Conservation (phyloP, 306 rosid genomes). For the Pachyrhizus erosus region DNA sequence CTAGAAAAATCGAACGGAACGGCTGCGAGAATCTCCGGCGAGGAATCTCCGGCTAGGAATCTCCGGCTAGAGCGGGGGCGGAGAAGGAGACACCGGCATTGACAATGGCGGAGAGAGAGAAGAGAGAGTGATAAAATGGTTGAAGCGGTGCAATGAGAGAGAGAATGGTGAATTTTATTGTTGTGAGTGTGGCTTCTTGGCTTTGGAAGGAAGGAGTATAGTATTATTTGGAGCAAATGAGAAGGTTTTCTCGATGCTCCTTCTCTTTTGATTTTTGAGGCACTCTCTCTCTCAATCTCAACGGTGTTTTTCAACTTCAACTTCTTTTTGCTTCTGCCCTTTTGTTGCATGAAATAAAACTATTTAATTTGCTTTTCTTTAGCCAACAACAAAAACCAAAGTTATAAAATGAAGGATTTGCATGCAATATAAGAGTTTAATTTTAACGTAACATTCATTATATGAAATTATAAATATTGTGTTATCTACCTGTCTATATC, state of each 20-base stretch:
- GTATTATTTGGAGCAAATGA: constrained; percentile 11
- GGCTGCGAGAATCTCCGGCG: constrained; percentile 26
- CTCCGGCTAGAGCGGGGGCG: constrained; percentile 57
- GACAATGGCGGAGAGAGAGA: constrained; percentile 45
- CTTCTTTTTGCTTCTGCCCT: not conserved
- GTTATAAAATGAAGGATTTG: not conserved
- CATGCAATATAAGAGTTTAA: not conserved
- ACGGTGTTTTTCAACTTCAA: not conserved
- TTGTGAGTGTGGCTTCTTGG: constrained; percentile 32
- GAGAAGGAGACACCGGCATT: constrained; percentile 43
- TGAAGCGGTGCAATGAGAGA: constrained; percentile 54
- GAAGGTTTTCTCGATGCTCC: not conserved
- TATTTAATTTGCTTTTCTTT: not conserved
- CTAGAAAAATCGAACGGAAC: constrained; percentile 54
- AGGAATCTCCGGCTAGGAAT: constrained; percentile 60
- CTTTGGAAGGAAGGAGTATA: constrained; percentile 27
- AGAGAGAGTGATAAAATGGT: constrained; percentile 43
- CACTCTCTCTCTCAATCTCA: not conserved
- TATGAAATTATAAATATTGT: no score
- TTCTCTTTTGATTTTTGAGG: not conserved
- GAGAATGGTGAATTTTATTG: constrained; percentile 54
- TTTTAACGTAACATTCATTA: no score
- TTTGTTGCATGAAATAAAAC: not conserved
- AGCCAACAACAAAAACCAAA: not conserved
- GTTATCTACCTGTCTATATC: no score